Base-by-base conservation (phyloP, 768 basidiomycete genomes). In the Bullera alba region DNA sequence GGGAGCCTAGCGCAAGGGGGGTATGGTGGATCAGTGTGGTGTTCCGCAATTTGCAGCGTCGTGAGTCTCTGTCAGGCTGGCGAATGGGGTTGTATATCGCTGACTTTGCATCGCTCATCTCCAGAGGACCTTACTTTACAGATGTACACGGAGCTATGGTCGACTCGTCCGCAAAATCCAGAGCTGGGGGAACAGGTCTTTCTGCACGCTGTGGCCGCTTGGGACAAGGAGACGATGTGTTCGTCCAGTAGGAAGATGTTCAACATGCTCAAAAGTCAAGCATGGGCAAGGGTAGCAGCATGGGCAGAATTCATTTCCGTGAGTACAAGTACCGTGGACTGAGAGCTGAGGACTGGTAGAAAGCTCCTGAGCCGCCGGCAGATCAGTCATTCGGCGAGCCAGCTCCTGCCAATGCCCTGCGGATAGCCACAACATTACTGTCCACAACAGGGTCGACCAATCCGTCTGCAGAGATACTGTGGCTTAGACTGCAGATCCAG, bases 281-380 rank as follows among this genome's bases (percentile, higher is more conserved):
- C 39, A 5, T 67, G 65, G 65, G 65, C 61, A 7, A 50, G 65
- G 28, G 16, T 55, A 4, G 58, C 60, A 16, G 65, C 62, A 35
- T 67, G 58, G 54, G 46, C 57, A n/a, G 62, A 67, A 46, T 67
- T 59, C 57, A 43, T 51, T 14, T 32, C 43, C 41, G 64, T 66
- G 42, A 45, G 64, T 54, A 3, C 43, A 14, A 19, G 16, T 21
- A 32, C 27, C 21, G 41, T 28, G 42, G 49, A 35, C 29, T 26
- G 22, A 16, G 26, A 21, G 19, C 23, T 12, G 42, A 28, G 10
- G 32, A 34, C 8, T n/a, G n/a, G 8, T 41, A 60, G 58, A 54
- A 51, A 34, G 51, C 58, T 1, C 54, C 58, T 23, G 51, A 53
- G 42, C 55, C 52, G 6, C 46, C 59, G 4, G 37, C 53, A 3